Percentiles rank a stretch among this genome's conserved stretches.
Conservation (phyloP, 1,284 basidiomycete species). For the Cryptococcus sp. region DNA sequence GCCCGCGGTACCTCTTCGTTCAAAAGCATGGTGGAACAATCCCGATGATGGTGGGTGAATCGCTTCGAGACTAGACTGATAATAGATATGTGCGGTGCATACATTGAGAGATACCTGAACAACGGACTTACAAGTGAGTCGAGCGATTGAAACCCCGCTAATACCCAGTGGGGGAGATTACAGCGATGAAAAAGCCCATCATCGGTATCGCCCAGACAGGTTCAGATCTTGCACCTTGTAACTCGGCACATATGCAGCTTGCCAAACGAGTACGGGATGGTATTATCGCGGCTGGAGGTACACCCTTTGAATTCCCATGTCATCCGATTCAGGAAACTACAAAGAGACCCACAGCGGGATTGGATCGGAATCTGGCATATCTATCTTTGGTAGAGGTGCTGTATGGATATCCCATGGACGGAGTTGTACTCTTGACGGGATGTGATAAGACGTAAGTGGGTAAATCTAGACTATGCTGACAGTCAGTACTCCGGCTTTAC, state of each 20-base stretch:
- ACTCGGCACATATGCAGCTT: slow-evolving; percentile 42
- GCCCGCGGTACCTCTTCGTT: neutral
- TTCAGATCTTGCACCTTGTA: slow-evolving; percentile 42
- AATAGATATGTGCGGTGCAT: slow-evolving; percentile 20
- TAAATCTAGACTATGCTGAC: neutral
- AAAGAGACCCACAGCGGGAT: slow-evolving; percentile 44
- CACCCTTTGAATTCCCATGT: slow-evolving; percentile 47
- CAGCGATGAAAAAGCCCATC: slow-evolving; percentile 73
- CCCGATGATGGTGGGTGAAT: slow-evolving; percentile 31
- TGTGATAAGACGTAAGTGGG: slow-evolving; percentile 57
- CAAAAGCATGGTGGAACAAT: slow-evolving; percentile 7
- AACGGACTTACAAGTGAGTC: slow-evolving; percentile 14
- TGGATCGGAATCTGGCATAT: slow-evolving; percentile 46
- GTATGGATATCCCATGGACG: slow-evolving; percentile 45
- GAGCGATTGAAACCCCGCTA: neutral
- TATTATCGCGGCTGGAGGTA: slow-evolving; percentile 45
- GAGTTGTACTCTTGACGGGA: slow-evolving; percentile 45
- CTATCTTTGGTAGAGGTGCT: slow-evolving; percentile 44
- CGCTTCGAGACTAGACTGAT: neutral
- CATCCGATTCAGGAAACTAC: slow-evolving; percentile 48
- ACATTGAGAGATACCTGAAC: slow-evolving; percentile 46
- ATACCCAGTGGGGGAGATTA: slow-evolving; percentile 16
- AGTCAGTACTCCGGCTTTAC: slow-evolving; percentile 36
- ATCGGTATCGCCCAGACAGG: slow-evolving; percentile 68
- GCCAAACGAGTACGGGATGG: slow-evolving; percentile 47